Evolutionary conservation across 2,329 filamentous ascomycete species (phyloP).

Genomic region (Colletotrichum destructivum): DNA sequence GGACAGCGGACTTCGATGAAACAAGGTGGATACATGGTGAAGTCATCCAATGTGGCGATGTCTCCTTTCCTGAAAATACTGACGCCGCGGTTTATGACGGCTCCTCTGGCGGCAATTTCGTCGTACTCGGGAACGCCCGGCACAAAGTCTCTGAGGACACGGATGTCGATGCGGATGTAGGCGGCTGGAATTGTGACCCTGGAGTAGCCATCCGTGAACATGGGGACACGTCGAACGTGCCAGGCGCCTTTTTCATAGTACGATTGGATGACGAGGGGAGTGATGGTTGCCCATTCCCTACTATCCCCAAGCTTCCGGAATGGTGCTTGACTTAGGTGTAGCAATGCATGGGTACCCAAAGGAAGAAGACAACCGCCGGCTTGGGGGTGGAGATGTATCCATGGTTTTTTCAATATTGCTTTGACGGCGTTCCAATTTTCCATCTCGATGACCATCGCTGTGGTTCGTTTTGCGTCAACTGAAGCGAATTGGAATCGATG

Average conservation of each 20-base stretch:
- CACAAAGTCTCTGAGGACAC: neutral
- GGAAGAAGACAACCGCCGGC: neutral
- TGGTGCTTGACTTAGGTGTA: neutral
- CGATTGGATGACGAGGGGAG: neutral
- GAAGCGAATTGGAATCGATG: neutral
- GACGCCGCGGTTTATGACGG: too few species aligned
- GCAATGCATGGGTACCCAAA: neutral
- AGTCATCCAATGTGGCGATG: neutral
- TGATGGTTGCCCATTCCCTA: constrained; percentile 3
- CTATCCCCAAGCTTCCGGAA: neutral
- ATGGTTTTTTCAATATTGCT: neutral
- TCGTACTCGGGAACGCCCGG: neutral
- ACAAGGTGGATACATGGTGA: neutral
- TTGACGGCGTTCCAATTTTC: neutral
- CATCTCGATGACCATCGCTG: neutral
- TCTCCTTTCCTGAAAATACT: neutral
- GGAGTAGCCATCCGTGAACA: neutral
- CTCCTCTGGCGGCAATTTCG: neutral
- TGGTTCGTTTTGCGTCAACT: neutral
- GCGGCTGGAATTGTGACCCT: neutral
- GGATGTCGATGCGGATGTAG: neutral
- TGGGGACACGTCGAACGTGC: neutral
- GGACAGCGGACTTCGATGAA: neutral
- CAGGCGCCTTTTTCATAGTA: neutral
- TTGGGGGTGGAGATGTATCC: too few species aligned